phyloP scores from a whole-genome alignment of 2,329 filamentous ascomycete genomes.

The Colletotrichum lini region DNA sequence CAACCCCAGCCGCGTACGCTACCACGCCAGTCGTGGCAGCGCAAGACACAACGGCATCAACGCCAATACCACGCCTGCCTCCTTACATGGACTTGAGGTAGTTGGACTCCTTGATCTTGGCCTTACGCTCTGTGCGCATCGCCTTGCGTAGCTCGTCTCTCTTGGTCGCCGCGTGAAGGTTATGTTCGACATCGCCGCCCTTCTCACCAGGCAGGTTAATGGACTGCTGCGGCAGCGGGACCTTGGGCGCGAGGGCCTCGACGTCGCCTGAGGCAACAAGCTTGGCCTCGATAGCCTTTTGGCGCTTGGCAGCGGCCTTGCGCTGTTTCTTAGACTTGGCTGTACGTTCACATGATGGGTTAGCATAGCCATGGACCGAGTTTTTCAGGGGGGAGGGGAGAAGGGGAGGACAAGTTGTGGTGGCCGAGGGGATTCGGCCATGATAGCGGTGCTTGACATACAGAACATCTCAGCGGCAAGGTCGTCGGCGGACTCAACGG shows the following conservation, averaged over 20 bases:
- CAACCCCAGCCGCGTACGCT: neutral
- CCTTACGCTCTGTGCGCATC: constrained; percentile 82
- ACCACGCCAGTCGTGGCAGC: neutral
- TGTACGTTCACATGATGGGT: constrained; percentile 50
- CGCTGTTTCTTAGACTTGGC: constrained; percentile 90
- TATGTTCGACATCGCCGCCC: constrained; percentile 59
- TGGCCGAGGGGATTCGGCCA: neutral
- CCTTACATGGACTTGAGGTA: constrained; percentile 85
- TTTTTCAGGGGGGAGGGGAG: neutral
- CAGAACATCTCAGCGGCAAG: constrained; percentile 83
- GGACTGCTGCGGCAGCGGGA: constrained; percentile 83
- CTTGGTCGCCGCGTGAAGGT: constrained; percentile 63
- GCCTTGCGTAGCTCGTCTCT: constrained; percentile 77
- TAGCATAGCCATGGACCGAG: neutral
- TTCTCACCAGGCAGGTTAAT: constrained; percentile 76
- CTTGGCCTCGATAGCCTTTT: constrained; percentile 69
- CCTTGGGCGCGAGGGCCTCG: constrained; percentile 75
- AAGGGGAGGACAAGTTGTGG: neutral
- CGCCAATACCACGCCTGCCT: neutral
- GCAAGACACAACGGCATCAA: neutral
- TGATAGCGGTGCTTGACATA: constrained; percentile 60
- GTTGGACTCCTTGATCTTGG: constrained; percentile 86
- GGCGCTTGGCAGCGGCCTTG: constrained; percentile 76
- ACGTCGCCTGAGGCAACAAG: constrained; percentile 77
- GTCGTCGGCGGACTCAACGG: constrained; percentile 62